Evolutionary conservation across 2,329 filamentous ascomycete species (phyloP).

Genomic region (Cryphonectria naterciae): DNA sequence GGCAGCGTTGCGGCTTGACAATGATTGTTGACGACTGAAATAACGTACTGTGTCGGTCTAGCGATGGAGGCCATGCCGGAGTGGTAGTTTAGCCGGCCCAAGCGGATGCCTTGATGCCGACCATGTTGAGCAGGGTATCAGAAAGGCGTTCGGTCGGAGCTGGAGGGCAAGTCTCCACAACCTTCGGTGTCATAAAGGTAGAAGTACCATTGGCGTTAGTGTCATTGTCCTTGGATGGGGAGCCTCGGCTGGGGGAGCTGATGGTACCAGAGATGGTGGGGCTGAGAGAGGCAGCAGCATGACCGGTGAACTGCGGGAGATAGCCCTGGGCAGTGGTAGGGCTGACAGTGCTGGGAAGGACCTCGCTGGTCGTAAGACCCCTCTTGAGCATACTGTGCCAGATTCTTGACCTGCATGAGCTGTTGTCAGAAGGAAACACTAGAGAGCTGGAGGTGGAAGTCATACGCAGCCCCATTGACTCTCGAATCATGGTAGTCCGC

Average conservation of each 20-base stretch:
- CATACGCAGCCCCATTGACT: constrained; percentile 27
- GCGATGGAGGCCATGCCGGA: not conserved
- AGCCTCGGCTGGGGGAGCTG: constrained; percentile 28
- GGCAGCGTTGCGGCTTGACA: constrained; percentile 9
- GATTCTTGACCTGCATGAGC: constrained; percentile 45
- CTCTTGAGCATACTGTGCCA: constrained; percentile 57
- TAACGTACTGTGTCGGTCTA: constrained; percentile 5
- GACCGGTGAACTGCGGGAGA: constrained; percentile 56
- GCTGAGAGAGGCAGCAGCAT: constrained; percentile 50
- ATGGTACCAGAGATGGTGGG: constrained; percentile 34
- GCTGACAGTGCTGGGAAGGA: constrained; percentile 49
- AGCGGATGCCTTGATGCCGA: constrained; percentile 28
- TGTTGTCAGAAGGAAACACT: constrained; percentile 17
- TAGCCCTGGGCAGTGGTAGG: constrained; percentile 59
- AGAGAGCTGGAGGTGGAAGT: not conserved
- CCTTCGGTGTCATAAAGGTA: constrained; percentile 41
- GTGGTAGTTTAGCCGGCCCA: constrained; percentile 22
- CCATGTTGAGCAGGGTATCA: constrained; percentile 30
- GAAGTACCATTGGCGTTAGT: constrained; percentile 25
- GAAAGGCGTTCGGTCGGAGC: constrained; percentile 34
- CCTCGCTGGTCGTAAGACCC: constrained; percentile 49
- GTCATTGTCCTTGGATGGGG: constrained; percentile 32
- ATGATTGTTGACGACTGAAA: constrained; percentile 14
- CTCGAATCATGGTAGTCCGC: constrained; percentile 28
- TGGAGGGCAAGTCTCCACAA: constrained; percentile 33